Percentiles rank a stretch among this genome's conserved stretches.
phyloP scores from a whole-genome alignment of 257 asterid genomes.

The Nicotiana attenuata region DNA sequence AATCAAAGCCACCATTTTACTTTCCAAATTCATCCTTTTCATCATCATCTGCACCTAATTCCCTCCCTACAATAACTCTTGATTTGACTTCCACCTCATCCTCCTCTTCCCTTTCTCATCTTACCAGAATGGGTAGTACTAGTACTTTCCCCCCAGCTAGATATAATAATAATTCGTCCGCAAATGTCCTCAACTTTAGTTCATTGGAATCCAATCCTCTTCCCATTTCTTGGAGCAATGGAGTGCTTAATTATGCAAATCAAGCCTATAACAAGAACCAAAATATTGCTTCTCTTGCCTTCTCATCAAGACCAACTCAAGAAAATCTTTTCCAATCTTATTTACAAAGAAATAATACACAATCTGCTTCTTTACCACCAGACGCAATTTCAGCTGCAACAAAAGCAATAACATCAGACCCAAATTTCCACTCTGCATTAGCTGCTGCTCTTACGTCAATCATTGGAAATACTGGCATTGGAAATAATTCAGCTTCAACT shows the following conservation, averaged over 20 bases:
- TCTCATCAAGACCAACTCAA: conserved; percentile 38
- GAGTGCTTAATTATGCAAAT: conserved; percentile 10
- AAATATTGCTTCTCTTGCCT: conserved; percentile 37
- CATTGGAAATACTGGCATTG: conserved; percentile 25
- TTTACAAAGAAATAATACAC: conserved; percentile 34
- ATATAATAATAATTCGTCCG: conserved; percentile 35
- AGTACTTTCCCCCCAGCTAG: conserved; percentile 28
- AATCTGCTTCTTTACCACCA: conserved; percentile 27
- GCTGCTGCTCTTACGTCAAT: conserved; percentile 82
- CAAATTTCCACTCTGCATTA: conserved; percentile 77
- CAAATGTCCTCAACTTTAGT: conserved; percentile 65
- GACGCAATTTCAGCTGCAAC: conserved; percentile 92
- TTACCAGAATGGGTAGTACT: conserved; percentile 17
- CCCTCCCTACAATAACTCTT: conserved; percentile 77
- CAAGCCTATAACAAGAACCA: conserved; percentile 41
- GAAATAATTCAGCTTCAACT: conserved; percentile 26
- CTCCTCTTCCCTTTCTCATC: conserved; percentile 29
- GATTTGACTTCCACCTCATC: conserved; percentile 68
- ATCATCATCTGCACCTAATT: conserved; percentile 33
- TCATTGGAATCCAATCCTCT: conserved; percentile 60
- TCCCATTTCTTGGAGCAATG: conserved; percentile 66
- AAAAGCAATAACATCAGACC: conserved; percentile 80
- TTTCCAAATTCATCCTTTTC: conserved; percentile 54
- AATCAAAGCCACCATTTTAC: conserved; percentile 64
- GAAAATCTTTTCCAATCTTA: conserved; percentile 44